Percentiles rank a stretch among this genome's conserved stretches.
These are phyloP conservation scores for Plasmopara halstedii DNA, from an alignment of 352 stramenopile genomes.

Conservation along the genomic window DNA sequence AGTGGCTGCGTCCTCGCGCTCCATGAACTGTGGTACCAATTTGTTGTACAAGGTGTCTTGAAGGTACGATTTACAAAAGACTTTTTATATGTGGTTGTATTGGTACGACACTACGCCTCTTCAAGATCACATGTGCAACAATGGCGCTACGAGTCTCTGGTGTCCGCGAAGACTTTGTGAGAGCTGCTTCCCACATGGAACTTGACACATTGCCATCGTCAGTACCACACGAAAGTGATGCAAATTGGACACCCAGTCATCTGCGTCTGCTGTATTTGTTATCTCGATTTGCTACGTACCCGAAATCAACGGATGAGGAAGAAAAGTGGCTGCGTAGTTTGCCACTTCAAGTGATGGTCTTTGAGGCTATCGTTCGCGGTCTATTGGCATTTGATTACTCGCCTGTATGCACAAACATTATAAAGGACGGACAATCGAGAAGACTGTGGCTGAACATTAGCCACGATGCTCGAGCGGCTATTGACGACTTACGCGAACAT, in stretches of 20 bases:
- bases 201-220: conserved; percentile 1
- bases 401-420: conserved; percentile 90
- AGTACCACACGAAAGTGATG: neutral
- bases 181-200: conserved; percentile 13
- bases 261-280: conserved; percentile 95
- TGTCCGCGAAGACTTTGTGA: conserved; percentile 27
- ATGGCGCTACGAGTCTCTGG: conserved; percentile 17
- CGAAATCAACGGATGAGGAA: conserved; percentile 81
- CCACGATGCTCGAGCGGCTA: conserved; percentile 93
- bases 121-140: conserved; percentile 3
- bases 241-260: conserved; percentile 83
- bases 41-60: neutral
- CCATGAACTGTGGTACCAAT: conserved; percentile 4
- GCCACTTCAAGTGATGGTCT: conserved; percentile 93
- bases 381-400: conserved; percentile 97
- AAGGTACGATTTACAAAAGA: too few relatives aligned
- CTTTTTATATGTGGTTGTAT: too few relatives aligned
- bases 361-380: conserved; percentile 92
- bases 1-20: conserved; percentile 14
- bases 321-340: conserved; percentile 95
- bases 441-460: conserved; percentile 92
- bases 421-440: conserved; percentile 82
- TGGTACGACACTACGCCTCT: conserved; percentile 8
- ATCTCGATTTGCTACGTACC: conserved; percentile 91
- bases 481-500: conserved; percentile 94